Base-by-base conservation (phyloP, 768 basidiomycete species). In the Leucosporidium creatinivorum region DNA sequence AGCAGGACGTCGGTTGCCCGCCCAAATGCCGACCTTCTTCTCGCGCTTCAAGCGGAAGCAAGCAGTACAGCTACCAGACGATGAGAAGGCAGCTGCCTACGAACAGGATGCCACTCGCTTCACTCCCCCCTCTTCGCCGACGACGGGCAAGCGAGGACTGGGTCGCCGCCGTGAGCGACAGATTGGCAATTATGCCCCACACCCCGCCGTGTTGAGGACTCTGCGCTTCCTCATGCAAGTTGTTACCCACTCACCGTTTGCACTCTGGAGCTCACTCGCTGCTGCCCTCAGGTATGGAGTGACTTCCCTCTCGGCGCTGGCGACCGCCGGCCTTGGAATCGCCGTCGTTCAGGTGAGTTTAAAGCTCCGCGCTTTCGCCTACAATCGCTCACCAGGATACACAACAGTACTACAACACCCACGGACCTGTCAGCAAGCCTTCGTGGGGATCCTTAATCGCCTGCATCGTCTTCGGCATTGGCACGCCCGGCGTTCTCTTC, bases 401-500 rank as follows among this genome's bases (percentile, higher is more conserved):
- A 36, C 33, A 36, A 36, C 50, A 58, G 36, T 70, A 66, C 61
- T 70, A 70, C 69, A 70, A 70, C 60, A 51, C 60, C 4, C 58
- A 65, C 50, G 61, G 60, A 3, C 69, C 69, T 0, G 62, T 66
- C 18, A 67, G 67, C 62, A 63, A 65, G 50, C 69, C 69, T n/a
- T 36, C 69, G 8, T 70, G 69, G 69, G 69, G 69, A 2, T 65
- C 62, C 3, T 54, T 65, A 55, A 70, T 70, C 60, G 65, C 66
- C 66, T n/a, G 21, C 18, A 67, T 70, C 62, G 69, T 65, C 49
- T 61, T 70, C 25, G 69, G 66, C 23, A 61, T 70, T 39, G 51
- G 56, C 30, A 70, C 69, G 23, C 69, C 69, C 33, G 49, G 39
- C 31, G 49, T 65, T 48, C 58, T 64, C 36, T 67, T 65, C 54